phyloP scores from a whole-genome alignment of 352 stramenopile genomes.

The Blastocystis sp. region DNA sequence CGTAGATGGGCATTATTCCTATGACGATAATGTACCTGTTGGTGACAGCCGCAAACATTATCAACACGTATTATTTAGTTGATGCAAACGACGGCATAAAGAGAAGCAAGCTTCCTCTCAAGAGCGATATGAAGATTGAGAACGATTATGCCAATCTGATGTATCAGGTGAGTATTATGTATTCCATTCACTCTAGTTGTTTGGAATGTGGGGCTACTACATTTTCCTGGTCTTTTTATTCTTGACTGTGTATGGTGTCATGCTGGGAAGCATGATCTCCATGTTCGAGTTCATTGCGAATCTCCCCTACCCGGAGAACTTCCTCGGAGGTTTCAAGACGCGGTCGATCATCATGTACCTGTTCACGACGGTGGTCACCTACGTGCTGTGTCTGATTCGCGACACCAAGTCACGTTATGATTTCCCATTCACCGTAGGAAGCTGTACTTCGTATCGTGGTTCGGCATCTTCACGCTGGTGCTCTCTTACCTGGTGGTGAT shows the following conservation, averaged over 20 bases:
- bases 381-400: conserved; percentile 21
- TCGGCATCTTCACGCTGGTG: conserved; percentile 40
- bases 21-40: conserved; percentile 1
- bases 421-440: neutral
- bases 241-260: conserved; percentile 5
- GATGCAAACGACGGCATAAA: conserved; percentile 11
- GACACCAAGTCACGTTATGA: neutral
- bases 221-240: conserved; percentile 29
- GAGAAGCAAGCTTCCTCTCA: neutral
- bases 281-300: conserved; percentile 23
- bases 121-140: neutral
- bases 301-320: neutral
- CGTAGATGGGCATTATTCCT: conserved; percentile 34
- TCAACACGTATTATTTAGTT: conserved; percentile 41
- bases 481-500: conserved; percentile 38
- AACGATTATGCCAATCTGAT: conserved; percentile 45
- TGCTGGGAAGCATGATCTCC: conserved; percentile 46
- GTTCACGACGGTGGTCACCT: neutral
- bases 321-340: neutral
- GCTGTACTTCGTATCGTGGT: conserved; percentile 49
- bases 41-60: neutral
- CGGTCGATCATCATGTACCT: conserved; percentile 2
- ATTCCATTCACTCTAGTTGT: neutral
- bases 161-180: neutral
- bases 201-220: conserved; percentile 30